These are phyloP conservation scores for Myxozyma vanderwaltii DNA, from an alignment of 805 yeast species.

Conservation along the genomic window DNA sequence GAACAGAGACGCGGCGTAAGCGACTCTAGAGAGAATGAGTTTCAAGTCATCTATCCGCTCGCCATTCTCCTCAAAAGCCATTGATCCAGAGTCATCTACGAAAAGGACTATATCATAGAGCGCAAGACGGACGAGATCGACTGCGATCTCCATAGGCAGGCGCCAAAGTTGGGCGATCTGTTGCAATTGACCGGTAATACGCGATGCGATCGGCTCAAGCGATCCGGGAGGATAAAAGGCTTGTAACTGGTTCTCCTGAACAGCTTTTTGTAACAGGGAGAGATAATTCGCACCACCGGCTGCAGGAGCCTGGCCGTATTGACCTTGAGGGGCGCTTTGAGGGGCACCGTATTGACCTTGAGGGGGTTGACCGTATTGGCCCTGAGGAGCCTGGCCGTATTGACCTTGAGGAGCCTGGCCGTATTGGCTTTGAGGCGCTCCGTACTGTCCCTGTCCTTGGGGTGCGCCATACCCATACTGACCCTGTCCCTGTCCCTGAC, in stretches of 20 bases:
- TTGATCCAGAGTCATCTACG: slow-evolving; percentile 42
- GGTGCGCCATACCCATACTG: slow-evolving; percentile 28
- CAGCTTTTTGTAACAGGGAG: slow-evolving; percentile 32
- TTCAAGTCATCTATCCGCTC: slow-evolving; percentile 42
- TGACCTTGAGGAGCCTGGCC: slow-evolving; percentile 22
- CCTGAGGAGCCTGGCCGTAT: slow-evolving; percentile 17
- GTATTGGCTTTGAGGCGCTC: slow-evolving; percentile 20
- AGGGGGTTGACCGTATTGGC: slow-evolving; percentile 18
- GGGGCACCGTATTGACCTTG: slow-evolving; percentile 25
- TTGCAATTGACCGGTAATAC: slow-evolving; percentile 31
- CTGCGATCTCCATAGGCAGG: slow-evolving; percentile 40
- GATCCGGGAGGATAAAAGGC: slow-evolving; percentile 40
- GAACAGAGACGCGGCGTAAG: slow-evolving; percentile 40
- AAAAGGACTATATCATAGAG: slow-evolving; percentile 40
- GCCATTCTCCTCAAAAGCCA: slow-evolving; percentile 42
- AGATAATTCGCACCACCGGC: slow-evolving; percentile 29
- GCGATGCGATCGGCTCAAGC: slow-evolving; percentile 37
- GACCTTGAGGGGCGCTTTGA: slow-evolving; percentile 14
- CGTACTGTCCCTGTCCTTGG: slow-evolving; percentile 21
- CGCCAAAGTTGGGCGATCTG: slow-evolving; percentile 37
- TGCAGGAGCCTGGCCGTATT: slow-evolving; percentile 12
- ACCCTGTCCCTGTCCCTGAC: slow-evolving; percentile 14
- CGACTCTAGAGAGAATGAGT: slow-evolving; percentile 38
- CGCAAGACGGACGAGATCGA: slow-evolving; percentile 39
- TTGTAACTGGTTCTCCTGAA: slow-evolving; percentile 38